phyloP scores from a whole-genome alignment of 176 grass and related monocot genomes.

The Oryza meyeriana region DNA sequence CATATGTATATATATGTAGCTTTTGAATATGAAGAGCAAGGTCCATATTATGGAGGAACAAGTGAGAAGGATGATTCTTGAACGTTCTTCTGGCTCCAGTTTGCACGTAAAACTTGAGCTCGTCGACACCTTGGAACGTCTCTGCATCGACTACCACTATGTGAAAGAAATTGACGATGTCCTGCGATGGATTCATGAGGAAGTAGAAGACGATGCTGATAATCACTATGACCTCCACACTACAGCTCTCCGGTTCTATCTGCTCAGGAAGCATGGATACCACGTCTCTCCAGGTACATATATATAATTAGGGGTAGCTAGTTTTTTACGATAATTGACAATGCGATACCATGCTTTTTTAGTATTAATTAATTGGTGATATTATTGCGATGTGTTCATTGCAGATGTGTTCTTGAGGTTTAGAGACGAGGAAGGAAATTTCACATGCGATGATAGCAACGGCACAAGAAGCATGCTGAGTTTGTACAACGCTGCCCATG shows the following conservation, averaged over 20 bases:
- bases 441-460: conserved; percentile 12
- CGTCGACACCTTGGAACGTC: conserved; percentile 23
- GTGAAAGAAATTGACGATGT: conserved; percentile 18
- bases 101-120: conserved; percentile 21
- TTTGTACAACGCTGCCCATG: conserved; percentile 42
- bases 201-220: neutral
- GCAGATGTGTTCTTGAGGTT: conserved; percentile 48
- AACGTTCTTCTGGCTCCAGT: neutral
- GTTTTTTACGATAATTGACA: too few species aligned
- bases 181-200: neutral
- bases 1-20: neutral
- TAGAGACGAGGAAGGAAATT: conserved; percentile 24
- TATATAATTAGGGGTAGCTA: neutral
- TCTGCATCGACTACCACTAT: conserved; percentile 43
- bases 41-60: neutral
- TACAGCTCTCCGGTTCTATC: conserved; percentile 23
- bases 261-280: conserved; percentile 40
- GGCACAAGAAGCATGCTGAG: conserved; percentile 9
- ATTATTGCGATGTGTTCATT: neutral
- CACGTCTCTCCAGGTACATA: neutral
- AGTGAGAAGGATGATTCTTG: neutral
- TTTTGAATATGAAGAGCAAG: neutral
- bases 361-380: too few species aligned
- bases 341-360: too few species aligned
- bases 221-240: neutral